Evolutionary conservation across 2,329 filamentous ascomycete genomes (phyloP), one percentile per base, ranked within the genome.

Genomic region (Aureobasidium sp.): DNA sequence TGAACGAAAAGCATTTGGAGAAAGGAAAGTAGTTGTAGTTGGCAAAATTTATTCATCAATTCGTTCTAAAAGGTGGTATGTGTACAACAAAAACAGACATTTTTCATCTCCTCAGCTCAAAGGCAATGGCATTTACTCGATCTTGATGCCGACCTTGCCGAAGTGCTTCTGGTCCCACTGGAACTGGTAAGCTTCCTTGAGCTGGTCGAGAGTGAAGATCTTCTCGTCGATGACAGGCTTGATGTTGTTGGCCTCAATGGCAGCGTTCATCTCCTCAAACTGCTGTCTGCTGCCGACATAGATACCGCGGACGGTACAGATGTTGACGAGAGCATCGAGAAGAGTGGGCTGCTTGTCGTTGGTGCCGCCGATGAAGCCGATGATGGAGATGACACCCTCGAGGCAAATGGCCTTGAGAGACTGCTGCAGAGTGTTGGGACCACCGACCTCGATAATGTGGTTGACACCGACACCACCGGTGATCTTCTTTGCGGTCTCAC

Each of bases 361-460:
- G 54, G 68, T 71, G 14, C 80, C 81, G 16, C 78, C 81, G n/a
- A 85, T 69, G 72, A 84, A 84, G 2, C 83, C 83, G 61, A 85
- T 83, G 62, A 85, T 77, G 62, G 71, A 77, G 65, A 82, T 81
- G 14, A 83, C 72, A 37, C 82, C 83, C 65, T 84, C 83, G 34
- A 78, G 77, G 58, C 66, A 67, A 59, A 74, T 68, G 29, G 72
- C 73, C 42, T 69, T 68, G 30, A 77, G 65, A 21, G 78, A 80
- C 68, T 86, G 78, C 3, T 74, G 67, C 65, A 89, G 77, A 0
- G 85, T 88, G n/a, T 77, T 78, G 0, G 82, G 77, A 0, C 86
- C 86, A 13, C 84, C 86, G n/a, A 88, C 81, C 67, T 90, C 87
- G 42, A 88, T 68, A 42, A 89, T 75, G 63, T 85, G 78, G 66